A percentile compares a stretch with the other conserved stretches of the same genome.
Conservation (phyloP, 2,329 filamentous ascomycete species). For the Zymoseptoria brevis region DNA sequence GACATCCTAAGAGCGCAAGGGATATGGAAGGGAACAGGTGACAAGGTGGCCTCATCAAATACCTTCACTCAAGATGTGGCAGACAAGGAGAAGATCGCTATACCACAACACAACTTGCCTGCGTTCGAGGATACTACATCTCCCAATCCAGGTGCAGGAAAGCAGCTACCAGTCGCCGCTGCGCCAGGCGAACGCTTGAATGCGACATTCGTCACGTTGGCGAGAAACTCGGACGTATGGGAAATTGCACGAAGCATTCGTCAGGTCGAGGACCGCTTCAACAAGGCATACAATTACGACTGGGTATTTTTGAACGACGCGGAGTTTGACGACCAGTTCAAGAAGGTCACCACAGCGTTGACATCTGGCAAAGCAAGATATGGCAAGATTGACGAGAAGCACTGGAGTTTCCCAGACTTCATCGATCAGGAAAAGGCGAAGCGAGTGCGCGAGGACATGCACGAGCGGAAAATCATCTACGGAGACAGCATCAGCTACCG, state of each 20-base stretch:
- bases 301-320: slow-evolving; percentile 99
- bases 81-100: slow-evolving; percentile 11
- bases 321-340: slow-evolving; percentile 88
- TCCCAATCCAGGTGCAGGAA: slow-evolving; percentile 24
- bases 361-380: slow-evolving; percentile 92
- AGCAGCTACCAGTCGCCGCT: slow-evolving; percentile 31
- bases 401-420: slow-evolving; percentile 95
- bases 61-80: slow-evolving; percentile 5
- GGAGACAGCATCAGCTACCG: slow-evolving; percentile 94
- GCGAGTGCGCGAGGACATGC: slow-evolving; percentile 90
- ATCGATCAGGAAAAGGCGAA: slow-evolving; percentile 92
- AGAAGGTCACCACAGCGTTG: slow-evolving; percentile 77
- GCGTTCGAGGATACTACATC: slow-evolving; percentile 17
- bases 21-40: slow-evolving; percentile 20
- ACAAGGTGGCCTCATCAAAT: slow-evolving; percentile 5
- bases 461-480: slow-evolving; percentile 90
- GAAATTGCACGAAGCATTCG: slow-evolving; percentile 94
- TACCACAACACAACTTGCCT: slow-evolving; percentile 9
- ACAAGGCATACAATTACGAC: slow-evolving; percentile 91
- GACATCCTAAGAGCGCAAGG: slow-evolving; percentile 30
- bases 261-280: slow-evolving; percentile 96
- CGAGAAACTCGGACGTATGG: slow-evolving; percentile 89
- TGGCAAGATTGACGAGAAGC: slow-evolving; percentile 78
- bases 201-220: slow-evolving; percentile 93
- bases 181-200: slow-evolving; percentile 73